Conservation (phyloP, 495 filamentous ascomycete genomes). For the Melanomma pulvis-pyrius region DNA sequence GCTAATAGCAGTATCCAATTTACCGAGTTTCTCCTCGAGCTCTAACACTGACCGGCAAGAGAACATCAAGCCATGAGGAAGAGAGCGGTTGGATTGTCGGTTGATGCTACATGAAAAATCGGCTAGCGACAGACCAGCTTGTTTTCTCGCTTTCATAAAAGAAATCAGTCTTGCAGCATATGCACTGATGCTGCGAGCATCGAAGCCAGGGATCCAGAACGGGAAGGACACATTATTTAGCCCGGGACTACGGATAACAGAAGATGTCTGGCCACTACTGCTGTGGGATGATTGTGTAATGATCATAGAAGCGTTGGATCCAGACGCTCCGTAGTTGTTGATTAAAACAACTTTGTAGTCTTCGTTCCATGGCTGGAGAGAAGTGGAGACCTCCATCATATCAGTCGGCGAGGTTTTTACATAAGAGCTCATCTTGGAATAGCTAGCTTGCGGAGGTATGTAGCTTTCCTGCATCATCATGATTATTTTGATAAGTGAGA, state of each 20-base stretch:
- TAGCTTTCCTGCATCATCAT: slow-evolving; percentile 51
- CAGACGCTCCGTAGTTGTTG: slow-evolving; percentile 25
- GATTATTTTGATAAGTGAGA: slow-evolving; percentile 48
- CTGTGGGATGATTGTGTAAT: not conserved
- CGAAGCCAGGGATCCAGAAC: not conserved
- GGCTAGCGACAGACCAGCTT: not conserved
- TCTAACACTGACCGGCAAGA: not conserved
- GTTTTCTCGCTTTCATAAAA: not conserved
- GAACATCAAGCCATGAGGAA: not conserved
- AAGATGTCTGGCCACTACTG: not conserved
- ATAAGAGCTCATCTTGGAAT: not conserved
- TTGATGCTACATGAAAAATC: not conserved
- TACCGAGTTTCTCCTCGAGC: not conserved
- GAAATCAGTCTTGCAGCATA: not conserved
- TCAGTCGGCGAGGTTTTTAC: not conserved
- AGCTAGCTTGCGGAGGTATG: slow-evolving; percentile 20
- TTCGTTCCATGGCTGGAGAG: slow-evolving; percentile 24
- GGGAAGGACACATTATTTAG: not conserved
- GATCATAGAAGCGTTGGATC: slow-evolving; percentile 9
- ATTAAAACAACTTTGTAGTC: not conserved
- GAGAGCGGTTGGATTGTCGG: not conserved
- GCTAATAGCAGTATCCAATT: not conserved
- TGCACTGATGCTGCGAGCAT: not conserved
- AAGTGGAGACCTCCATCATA: not conserved
- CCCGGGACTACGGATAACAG: not conserved